Evolutionary conservation across 345 rosid species (phyloP).

Genomic region (Combretum micranthum): DNA sequence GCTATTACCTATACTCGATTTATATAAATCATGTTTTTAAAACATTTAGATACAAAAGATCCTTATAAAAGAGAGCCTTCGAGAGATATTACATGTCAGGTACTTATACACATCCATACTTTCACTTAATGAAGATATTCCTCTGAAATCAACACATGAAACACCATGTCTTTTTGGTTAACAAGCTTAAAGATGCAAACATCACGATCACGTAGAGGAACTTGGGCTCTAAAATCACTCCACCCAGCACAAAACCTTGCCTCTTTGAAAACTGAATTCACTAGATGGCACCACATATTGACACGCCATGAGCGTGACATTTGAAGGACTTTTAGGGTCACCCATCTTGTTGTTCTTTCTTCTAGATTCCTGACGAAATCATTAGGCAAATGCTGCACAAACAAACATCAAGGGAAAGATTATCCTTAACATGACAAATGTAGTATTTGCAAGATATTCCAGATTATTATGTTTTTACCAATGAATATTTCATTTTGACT

Average conservation of each 20-base stretch:
- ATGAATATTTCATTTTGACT: no score
- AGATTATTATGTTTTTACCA: no score
- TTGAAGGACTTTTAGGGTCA: background rate
- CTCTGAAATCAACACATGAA: constrained; percentile 1
- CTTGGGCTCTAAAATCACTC: background rate
- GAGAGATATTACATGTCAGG: no score
- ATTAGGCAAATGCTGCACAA: constrained; percentile 1
- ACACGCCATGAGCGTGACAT: constrained; percentile 7
- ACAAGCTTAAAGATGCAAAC: constrained; percentile 17
- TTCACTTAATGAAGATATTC: background rate
- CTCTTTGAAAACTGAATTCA: background rate
- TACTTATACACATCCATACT: background rate
- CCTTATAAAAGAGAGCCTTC: no score
- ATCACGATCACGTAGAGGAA: constrained; percentile 10
- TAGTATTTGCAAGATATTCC: no score
- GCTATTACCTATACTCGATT: no score
- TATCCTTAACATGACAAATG: no score
- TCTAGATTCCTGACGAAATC: background rate
- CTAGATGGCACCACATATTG: background rate
- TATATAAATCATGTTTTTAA: no score
- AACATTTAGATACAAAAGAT: no score
- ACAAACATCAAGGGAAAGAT: background rate
- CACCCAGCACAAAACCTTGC: constrained; percentile 5
- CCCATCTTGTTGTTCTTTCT: background rate
- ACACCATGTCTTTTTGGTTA: background rate